Base-by-base conservation (phyloP, 345 rosid genomes). In the Eucalyptus urophylla region DNA sequence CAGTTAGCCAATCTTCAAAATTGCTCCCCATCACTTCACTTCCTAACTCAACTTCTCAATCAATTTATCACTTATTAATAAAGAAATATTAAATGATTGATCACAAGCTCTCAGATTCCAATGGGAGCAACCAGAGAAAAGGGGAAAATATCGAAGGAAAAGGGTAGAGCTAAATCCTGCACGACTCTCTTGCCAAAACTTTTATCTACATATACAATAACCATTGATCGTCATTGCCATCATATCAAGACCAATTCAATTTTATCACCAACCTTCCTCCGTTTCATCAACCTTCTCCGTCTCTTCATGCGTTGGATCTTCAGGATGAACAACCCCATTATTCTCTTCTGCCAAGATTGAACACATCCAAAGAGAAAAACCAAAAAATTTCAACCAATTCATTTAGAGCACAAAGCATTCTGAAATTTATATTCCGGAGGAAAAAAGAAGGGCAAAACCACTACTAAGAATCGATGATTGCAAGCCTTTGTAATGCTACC, bases 281-380 rank as follows among this genome's bases (percentile, higher is more conserved):
- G 8, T 80, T 60, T 88, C 86, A 69, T 72, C 89, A 86, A 50
- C 80, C 49, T 65, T 58, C 40, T 90, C 91, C 58, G 58, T 54
- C 86, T 90, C 88, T 86, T 86, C 90, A 10, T 62, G 88, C 90
- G 60, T 49, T 88, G 86, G 24, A 87, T 80, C 87, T 25, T 88
- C 90, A 22, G 87, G 88, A 88, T 56, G 62, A 88, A 87, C 81
- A 86, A 47, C 86, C 91, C 90, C 90, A 90, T 88, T 88, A 60
- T 47, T 11, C 17, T 88, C 81, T 31, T 88, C 91, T 88, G 87
- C 87, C 40, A 88, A 72, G 49, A 87, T 8, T 37, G 43, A 37
- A 47, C 25, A 43, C 49, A 72, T 56, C 27, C 24, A 67, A 12
- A 80, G 44, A 87, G 86, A 54, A 51, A 58, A 72, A 16, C 17